phyloP scores from a whole-genome alignment of 2,329 filamentous ascomycete genomes.

The Phialocephala sp. region DNA sequence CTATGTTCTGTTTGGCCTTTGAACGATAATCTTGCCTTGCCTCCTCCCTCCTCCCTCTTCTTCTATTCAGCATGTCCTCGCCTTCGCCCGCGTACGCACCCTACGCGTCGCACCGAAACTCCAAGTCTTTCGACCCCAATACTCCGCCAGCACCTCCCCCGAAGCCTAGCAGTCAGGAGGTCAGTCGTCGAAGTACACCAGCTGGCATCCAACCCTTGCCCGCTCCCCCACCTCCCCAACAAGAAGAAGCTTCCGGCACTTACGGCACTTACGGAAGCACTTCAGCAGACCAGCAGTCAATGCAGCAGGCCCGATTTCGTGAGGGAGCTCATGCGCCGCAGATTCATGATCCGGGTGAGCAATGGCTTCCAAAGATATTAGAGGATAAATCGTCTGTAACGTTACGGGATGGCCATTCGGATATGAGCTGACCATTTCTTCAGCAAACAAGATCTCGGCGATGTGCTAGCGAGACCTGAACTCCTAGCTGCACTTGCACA shows the following conservation, averaged over 20 bases:
- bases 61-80: constrained; percentile 32
- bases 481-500: constrained; percentile 79
- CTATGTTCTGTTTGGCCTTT: no score
- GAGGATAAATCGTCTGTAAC: constrained; percentile 79
- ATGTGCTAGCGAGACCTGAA: constrained; percentile 66
- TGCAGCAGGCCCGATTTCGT: constrained; percentile 31
- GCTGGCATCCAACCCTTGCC: constrained; percentile 47
- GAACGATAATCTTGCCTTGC: background rate
- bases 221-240: constrained; percentile 38
- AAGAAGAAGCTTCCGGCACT: constrained; percentile 31
- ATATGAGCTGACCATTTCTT: constrained; percentile 32
- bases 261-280: constrained; percentile 32
- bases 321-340: constrained; percentile 44
- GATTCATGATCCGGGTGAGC: constrained; percentile 65
- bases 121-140: constrained; percentile 51
- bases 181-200: constrained; percentile 70
- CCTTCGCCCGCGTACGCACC: constrained; percentile 35
- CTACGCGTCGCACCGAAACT: constrained; percentile 37
- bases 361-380: constrained; percentile 79
- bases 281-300: constrained; percentile 29
- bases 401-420: constrained; percentile 29
- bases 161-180: constrained; percentile 72
- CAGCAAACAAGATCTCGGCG: constrained; percentile 79
- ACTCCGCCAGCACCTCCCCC: constrained; percentile 73
- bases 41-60: background rate